A percentile compares a stretch with the other conserved stretches of the same genome.
These are phyloP conservation scores for Apiospora kogelbergensis DNA, from an alignment of 2,329 filamentous ascomycete genomes.

Conservation along the genomic window DNA sequence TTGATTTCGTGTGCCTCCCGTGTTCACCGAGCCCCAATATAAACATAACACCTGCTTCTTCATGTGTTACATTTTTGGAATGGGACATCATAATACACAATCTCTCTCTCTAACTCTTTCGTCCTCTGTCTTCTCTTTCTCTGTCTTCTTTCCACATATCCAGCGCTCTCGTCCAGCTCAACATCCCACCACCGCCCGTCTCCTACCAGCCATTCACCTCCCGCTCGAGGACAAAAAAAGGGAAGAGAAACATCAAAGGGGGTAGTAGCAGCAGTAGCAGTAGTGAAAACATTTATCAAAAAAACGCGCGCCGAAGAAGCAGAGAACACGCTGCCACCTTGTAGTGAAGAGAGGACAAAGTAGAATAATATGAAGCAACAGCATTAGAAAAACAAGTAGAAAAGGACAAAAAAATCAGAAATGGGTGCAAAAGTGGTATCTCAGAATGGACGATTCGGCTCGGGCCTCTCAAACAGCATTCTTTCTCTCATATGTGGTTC, in stretches of 20 bases:
- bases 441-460: constrained; percentile 9
- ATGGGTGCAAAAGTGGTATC: constrained; percentile 10
- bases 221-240: neutral
- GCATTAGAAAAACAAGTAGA: constrained; percentile 3
- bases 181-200: neutral
- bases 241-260: neutral
- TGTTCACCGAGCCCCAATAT: neutral
- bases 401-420: neutral
- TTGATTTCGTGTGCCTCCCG: neutral
- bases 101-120: neutral
- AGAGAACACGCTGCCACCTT: neutral
- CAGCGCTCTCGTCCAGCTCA: neutral
- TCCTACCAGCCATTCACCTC: neutral
- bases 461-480: constrained; percentile 3
- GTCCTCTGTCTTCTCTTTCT: neutral
- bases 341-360: neutral
- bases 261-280: neutral
- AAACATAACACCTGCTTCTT: neutral
- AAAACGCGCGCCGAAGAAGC: neutral
- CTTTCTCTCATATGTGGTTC: constrained; percentile 1
- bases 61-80: neutral
- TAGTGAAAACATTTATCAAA: neutral
- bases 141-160: neutral
- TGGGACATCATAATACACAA: neutral
- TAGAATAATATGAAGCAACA: neutral